Base-by-base conservation (phyloP, 495 filamentous ascomycete genomes). In the Staphylotrichum longicolle region DNA sequence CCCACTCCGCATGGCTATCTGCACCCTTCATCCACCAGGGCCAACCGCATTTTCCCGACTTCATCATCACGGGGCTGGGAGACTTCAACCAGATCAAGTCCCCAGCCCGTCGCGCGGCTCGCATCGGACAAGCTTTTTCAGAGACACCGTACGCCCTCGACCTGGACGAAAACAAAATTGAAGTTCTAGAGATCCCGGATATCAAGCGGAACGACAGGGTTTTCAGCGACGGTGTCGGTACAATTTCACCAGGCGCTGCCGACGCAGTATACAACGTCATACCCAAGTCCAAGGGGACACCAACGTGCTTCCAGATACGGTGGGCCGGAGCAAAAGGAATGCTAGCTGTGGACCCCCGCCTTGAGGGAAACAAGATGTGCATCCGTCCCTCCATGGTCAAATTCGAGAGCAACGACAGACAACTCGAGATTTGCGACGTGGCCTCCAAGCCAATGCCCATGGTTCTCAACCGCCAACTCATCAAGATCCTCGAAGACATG, bases 401-500 rank as follows among this genome's bases (percentile, higher is more conserved):
- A 65, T 94, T 93, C 65, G 63, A 76, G n/a, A 84, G 82, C 32
- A 65, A 70, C 0, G 78, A 83, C 27, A 73, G 66, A 42, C 75
- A 84, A 44, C 78, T 95, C 4, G 91, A 93, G 62, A 90, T 96
- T 57, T 94, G 91, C 66, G 87, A 85, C 46, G 76, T 82, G 44
- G 83, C 82, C 3, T 82, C 80, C 30, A 83, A 78, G 46, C 87
- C 87, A 0, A 79, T 93, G 12, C 83, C 85, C 0, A 77, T 90
- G 64, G 81, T 85, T 42, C 80, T 96, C 3, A 93, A 93, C 67
- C 83, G 85, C 2, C 88, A 88, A 53, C 70, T 90, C 41, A 90
- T 96, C 67, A 93, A 95, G 69, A 89, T 93, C 34, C 68, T 95
- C 37, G 91, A 96, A 64, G 91, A 94, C 64, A 79, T 82, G 77